Conservation (phyloP, 1,139 yeast species). For the Tardiomyces depauwii region DNA sequence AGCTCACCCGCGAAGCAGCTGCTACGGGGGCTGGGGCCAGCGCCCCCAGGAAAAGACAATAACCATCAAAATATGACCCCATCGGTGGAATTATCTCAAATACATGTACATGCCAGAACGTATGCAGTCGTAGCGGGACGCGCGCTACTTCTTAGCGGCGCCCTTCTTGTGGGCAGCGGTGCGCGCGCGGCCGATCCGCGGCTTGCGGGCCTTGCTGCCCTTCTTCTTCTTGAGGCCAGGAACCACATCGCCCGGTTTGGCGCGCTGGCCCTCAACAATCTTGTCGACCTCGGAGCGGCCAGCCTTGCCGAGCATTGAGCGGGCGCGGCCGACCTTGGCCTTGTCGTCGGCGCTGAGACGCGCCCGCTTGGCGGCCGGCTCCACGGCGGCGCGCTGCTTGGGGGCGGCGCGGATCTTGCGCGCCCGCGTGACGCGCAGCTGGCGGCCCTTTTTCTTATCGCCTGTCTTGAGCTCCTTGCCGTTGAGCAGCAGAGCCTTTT, state of each 20-base stretch:
- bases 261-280: constrained; percentile 74
- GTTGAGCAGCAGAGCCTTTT: constrained; percentile 69
- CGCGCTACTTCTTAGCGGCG: no score
- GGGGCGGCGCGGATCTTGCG: constrained; percentile 23
- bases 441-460: constrained; percentile 33
- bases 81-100: no score
- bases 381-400: neutral
- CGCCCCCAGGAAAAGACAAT: no score
- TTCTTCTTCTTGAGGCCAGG: neutral
- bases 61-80: no score
- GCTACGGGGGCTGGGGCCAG: no score
- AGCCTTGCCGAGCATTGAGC: constrained; percentile 62
- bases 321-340: constrained; percentile 74
- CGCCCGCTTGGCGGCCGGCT: constrained; percentile 1
- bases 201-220: neutral
- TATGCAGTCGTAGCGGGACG: no score
- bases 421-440: constrained; percentile 71
- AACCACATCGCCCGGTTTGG: constrained; percentile 47
- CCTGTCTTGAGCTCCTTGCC: constrained; percentile 45
- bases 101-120: no score
- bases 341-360: constrained; percentile 35
- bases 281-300: constrained; percentile 53
- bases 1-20: no score
- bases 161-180: neutral
- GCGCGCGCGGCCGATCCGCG: neutral